Percentiles rank a stretch among this genome's conserved stretches.
These are phyloP conservation scores for Rutstroemia sydowiana DNA, from an alignment of 2,329 filamentous ascomycete genomes.

Conservation along the genomic window DNA sequence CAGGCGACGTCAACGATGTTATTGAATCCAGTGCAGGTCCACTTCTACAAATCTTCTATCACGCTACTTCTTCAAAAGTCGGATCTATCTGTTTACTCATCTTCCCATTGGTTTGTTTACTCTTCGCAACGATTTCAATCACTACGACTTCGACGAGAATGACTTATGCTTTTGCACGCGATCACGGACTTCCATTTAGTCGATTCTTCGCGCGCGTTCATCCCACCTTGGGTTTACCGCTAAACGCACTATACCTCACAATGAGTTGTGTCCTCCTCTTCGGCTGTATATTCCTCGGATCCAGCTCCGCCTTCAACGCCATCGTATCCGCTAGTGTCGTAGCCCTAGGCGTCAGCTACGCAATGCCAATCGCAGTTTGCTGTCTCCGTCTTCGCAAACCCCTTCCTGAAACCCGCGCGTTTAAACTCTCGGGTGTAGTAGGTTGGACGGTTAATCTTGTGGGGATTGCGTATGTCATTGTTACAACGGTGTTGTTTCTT, in stretches of 20 bases:
- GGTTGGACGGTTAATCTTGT: slow-evolving; percentile 52
- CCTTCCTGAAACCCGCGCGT: slow-evolving; percentile 49
- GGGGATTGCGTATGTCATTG: slow-evolving; percentile 48
- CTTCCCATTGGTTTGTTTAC: too few relatives aligned
- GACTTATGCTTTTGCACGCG: slow-evolving; percentile 46
- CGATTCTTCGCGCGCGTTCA: slow-evolving; percentile 55
- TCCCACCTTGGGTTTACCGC: slow-evolving; percentile 51
- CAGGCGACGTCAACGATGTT: slow-evolving; percentile 39
- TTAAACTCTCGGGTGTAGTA: slow-evolving; percentile 45
- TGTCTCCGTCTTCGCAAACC: slow-evolving; percentile 57
- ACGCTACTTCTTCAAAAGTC: too few relatives aligned
- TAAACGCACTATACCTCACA: slow-evolving; percentile 60
- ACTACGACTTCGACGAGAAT: slow-evolving; percentile 37
- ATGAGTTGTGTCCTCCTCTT: slow-evolving; percentile 56
- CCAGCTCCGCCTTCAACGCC: slow-evolving; percentile 61
- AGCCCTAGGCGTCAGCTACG: slow-evolving; percentile 64
- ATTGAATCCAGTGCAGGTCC: slow-evolving; percentile 39
- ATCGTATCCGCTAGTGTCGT: slow-evolving; percentile 66
- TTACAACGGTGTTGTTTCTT: slow-evolving; percentile 57
- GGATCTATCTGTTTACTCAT: too few relatives aligned
- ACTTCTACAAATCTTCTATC: slow-evolving; percentile 43
- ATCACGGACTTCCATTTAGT: slow-evolving; percentile 49
- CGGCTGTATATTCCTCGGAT: slow-evolving; percentile 60
- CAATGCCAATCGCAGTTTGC: slow-evolving; percentile 65
- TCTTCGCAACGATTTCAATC: too few relatives aligned